These are phyloP conservation scores for Fusarium sp. DNA, from an alignment of 2,329 filamentous ascomycete genomes.

Conservation along the genomic window DNA sequence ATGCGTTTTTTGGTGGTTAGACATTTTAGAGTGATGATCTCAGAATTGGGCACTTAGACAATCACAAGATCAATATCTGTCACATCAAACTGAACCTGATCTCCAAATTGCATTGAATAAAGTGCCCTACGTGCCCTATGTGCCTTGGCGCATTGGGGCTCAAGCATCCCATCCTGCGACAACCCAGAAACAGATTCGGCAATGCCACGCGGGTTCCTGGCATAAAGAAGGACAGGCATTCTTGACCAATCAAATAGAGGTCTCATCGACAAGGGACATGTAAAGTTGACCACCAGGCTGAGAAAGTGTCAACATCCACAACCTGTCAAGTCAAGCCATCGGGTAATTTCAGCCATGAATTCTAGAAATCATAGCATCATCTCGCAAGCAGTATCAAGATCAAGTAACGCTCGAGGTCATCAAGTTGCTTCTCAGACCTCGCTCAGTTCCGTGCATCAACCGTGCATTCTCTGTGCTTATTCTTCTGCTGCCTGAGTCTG, in stretches of 20 bases:
- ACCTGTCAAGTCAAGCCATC: not conserved
- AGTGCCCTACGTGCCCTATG: not conserved
- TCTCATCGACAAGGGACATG: not conserved
- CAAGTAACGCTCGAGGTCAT: not conserved
- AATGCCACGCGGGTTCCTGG: slow-evolving; percentile 36
- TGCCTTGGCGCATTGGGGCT: slow-evolving; percentile 7
- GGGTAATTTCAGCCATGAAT: slow-evolving; percentile 13
- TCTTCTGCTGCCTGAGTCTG: not conserved
- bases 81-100: slow-evolving; percentile 8
- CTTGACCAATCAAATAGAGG: slow-evolving; percentile 8
- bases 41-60: not conserved
- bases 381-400: not conserved
- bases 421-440: not conserved
- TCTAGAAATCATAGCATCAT: slow-evolving; percentile 4
- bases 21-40: not conserved
- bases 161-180: slow-evolving; percentile 25
- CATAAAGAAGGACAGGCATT: slow-evolving; percentile 20
- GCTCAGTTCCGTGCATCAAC: slow-evolving; percentile 6
- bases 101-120: slow-evolving; percentile 11
- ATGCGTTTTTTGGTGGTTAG: not conserved
- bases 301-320: slow-evolving; percentile 4
- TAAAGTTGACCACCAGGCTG: slow-evolving; percentile 8
- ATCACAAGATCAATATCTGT: slow-evolving; percentile 16
- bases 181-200: slow-evolving; percentile 28
- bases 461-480: not conserved